Evolutionary conservation across 495 filamentous ascomycete species (phyloP).

Genomic region (Trichoderma gamsii): DNA sequence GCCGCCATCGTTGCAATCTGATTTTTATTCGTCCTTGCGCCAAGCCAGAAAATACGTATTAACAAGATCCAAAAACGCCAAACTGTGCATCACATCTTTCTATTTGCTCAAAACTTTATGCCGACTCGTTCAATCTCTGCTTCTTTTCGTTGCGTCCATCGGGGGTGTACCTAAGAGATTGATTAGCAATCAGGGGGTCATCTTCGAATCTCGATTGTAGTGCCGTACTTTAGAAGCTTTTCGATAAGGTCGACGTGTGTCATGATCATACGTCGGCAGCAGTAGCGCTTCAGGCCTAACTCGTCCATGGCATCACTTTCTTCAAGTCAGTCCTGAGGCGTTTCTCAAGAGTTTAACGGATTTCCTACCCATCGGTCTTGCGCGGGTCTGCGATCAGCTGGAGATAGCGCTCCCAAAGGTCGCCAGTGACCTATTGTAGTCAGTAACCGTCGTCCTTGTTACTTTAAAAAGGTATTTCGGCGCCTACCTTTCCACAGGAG

Average conservation of each 20-base stretch:
- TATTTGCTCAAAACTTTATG: not conserved
- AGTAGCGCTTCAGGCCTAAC: slow-evolving; percentile 89
- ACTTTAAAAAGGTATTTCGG: not conserved
- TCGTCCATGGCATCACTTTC: slow-evolving; percentile 85
- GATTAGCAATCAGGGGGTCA: slow-evolving; percentile 9
- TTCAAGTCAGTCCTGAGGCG: slow-evolving; percentile 17
- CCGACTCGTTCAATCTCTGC: slow-evolving; percentile 19
- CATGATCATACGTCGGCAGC: slow-evolving; percentile 98
- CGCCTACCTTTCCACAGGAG: slow-evolving; percentile 88
- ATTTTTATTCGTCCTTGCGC: slow-evolving; percentile 8
- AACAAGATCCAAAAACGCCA: slow-evolving; percentile 5
- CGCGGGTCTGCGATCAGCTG: slow-evolving; percentile 68
- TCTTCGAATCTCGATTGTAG: not conserved
- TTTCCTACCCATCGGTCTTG: slow-evolving; percentile 65
- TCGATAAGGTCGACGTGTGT: slow-evolving; percentile 99
- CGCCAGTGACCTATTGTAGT: slow-evolving; percentile 71
- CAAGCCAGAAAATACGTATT: not conserved
- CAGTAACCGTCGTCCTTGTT: slow-evolving; percentile 17
- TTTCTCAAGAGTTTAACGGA: not conserved
- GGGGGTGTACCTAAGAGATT: slow-evolving; percentile 39
- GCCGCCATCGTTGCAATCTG: slow-evolving; percentile 1
- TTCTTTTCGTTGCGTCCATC: slow-evolving; percentile 50
- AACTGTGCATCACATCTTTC: slow-evolving; percentile 2
- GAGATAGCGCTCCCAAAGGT: slow-evolving; percentile 94
- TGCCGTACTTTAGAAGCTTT: slow-evolving; percentile 83